Conservation (phyloP, 2,329 filamentous ascomycete genomes). For the Periconia macrospinosa region DNA sequence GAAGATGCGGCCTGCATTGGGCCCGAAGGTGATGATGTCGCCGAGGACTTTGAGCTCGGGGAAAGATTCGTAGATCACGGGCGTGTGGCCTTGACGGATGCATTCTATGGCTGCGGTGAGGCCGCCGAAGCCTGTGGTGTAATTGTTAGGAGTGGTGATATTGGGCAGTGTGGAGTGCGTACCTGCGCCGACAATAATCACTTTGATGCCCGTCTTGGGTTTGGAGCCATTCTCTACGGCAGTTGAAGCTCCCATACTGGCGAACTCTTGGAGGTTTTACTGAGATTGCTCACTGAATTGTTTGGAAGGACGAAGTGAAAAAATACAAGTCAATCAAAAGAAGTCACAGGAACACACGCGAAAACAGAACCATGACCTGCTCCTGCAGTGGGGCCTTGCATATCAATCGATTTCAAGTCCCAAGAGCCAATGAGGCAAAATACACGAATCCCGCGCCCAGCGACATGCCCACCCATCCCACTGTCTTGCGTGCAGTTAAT, state of each 20-base stretch:
- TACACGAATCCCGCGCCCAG: not conserved
- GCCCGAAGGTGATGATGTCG: conserved; percentile 65
- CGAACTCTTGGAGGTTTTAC: not conserved
- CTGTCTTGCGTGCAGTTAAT: not conserved
- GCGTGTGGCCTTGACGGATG: conserved; percentile 62
- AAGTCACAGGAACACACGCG: not conserved
- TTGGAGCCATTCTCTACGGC: conserved; percentile 10
- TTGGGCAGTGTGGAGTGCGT: conserved; percentile 14
- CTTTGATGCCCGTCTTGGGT: conserved; percentile 53
- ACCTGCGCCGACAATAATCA: conserved; percentile 54
- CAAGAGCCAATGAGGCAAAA: conserved; percentile 1
- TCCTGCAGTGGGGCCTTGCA: conserved; percentile 16
- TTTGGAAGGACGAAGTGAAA: not conserved
- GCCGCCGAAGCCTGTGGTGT: conserved; percentile 58
- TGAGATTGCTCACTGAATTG: not conserved
- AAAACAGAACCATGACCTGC: not conserved
- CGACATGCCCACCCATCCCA: not conserved
- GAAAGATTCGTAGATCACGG: conserved; percentile 62
- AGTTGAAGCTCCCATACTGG: not conserved
- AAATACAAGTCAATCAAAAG: not conserved
- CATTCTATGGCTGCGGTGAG: conserved; percentile 66
- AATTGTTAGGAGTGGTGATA: conserved; percentile 6
- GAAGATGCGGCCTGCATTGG: conserved; percentile 64
- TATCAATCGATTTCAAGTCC: conserved; percentile 1
- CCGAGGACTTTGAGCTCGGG: conserved; percentile 60